These are phyloP conservation scores for Tremella mesenterica DNA, from an alignment of 768 basidiomycete genomes.

Conservation along the genomic window DNA sequence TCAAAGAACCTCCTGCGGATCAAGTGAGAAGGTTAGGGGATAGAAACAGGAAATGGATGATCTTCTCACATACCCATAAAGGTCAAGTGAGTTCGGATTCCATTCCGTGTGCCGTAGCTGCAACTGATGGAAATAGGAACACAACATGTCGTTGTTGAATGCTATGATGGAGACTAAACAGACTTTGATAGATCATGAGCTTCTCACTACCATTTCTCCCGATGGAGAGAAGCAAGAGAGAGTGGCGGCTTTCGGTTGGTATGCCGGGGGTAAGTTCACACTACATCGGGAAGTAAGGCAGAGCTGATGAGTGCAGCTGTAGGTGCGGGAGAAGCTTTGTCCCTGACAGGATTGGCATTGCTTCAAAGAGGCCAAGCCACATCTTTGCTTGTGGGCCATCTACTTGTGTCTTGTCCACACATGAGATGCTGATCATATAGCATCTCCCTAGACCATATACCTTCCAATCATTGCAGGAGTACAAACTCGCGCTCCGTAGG, in stretches of 20 bases:
- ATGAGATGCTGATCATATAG: conserved; percentile 42
- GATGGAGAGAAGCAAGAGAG: conserved; percentile 48
- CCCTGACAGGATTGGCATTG: conserved; percentile 66
- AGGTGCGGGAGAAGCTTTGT: conserved; percentile 72
- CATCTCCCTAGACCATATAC: conserved; percentile 74
- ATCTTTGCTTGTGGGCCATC: conserved; percentile 64
- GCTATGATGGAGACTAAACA: conserved; percentile 30
- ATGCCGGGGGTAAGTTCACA: conserved; percentile 63
- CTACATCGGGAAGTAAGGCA: background rate
- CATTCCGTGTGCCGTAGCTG: background rate
- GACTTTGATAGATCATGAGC: conserved; percentile 73
- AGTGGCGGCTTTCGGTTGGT: conserved; percentile 84
- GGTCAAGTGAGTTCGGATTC: conserved; percentile 29
- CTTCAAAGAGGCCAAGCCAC: conserved; percentile 69
- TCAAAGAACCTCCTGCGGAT: conserved; percentile 72
- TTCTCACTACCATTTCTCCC: conserved; percentile 55
- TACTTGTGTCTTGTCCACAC: background rate
- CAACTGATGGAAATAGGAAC: conserved; percentile 52
- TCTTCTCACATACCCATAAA: conserved; percentile 89
- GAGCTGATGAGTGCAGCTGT: conserved; percentile 52
- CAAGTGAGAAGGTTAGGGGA: conserved; percentile 52
- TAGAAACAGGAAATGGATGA: conserved; percentile 62
- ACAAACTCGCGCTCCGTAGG: conserved; percentile 53
- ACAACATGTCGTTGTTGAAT: conserved; percentile 71
- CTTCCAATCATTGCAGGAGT: conserved; percentile 53